These are phyloP conservation scores for Aspergillus taichungensis DNA, from an alignment of 495 filamentous ascomycete species.

Conservation along the genomic window DNA sequence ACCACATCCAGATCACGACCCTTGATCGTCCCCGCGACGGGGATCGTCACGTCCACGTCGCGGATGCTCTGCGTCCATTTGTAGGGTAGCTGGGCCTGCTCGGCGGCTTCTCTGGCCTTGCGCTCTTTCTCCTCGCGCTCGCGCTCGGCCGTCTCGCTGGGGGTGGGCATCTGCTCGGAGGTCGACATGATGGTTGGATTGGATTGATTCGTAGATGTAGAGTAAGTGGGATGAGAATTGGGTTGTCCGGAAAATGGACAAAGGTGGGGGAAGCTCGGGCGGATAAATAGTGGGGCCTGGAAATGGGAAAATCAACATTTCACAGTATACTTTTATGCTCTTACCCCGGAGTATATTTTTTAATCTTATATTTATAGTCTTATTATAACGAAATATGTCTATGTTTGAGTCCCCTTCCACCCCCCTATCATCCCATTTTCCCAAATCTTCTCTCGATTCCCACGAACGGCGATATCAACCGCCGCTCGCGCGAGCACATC, in stretches of 20 bases:
- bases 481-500: constrained; percentile 32
- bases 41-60: constrained; percentile 74
- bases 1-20: constrained; percentile 77
- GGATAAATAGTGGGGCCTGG: too few species aligned
- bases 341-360: too few species aligned
- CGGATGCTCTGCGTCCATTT: constrained; percentile 95
- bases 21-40: constrained; percentile 71
- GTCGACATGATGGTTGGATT: constrained; percentile 14
- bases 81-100: constrained; percentile 91
- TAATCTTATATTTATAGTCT: too few species aligned
- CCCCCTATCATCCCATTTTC: constrained; percentile 16
- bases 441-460: constrained; percentile 22
- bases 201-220: neutral
- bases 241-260: neutral
- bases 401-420: neutral
- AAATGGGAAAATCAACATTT: too few species aligned
- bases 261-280: too few species aligned
- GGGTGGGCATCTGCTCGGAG: constrained; percentile 36
- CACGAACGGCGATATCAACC: constrained; percentile 29
- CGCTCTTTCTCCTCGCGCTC: constrained; percentile 54
- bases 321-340: too few species aligned
- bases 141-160: constrained; percentile 42
- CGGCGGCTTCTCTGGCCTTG: constrained; percentile 68
- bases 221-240: neutral
- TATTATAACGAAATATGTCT: too few species aligned